A percentile compares a stretch with the other conserved stretches of the same genome.
phyloP scores from a whole-genome alignment of 768 basidiomycete species.

The Lanmaoa rubissima region DNA sequence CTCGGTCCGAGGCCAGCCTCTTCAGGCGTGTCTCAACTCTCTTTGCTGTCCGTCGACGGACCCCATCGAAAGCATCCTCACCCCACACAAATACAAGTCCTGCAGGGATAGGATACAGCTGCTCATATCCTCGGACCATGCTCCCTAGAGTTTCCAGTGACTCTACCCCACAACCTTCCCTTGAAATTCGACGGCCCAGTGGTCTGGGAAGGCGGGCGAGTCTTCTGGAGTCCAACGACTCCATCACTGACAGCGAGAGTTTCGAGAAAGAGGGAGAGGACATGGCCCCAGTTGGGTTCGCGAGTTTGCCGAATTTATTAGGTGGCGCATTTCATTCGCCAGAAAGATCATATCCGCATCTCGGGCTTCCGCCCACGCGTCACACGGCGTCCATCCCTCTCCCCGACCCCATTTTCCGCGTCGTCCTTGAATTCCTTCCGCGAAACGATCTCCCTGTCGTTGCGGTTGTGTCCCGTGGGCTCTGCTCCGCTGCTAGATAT shows the following conservation, averaged over 20 bases:
- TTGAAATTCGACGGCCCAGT: constrained; percentile 33
- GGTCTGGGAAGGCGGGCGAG: constrained; percentile 33
- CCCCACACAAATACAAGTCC: constrained; percentile 4
- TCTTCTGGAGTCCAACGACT: constrained; percentile 18
- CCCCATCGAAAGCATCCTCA: constrained; percentile 12
- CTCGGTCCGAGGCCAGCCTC: constrained; percentile 27
- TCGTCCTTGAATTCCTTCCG: constrained; percentile 23
- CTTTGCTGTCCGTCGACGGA: constrained; percentile 25
- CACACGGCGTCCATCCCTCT: constrained; percentile 4
- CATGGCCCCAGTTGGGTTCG: constrained; percentile 1
- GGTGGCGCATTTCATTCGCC: constrained; percentile 11
- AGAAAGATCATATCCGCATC: not conserved
- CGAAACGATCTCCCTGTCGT: constrained; percentile 17
- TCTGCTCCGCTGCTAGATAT: constrained; percentile 23
- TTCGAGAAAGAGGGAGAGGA: not conserved
- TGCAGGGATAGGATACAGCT: constrained; percentile 18
- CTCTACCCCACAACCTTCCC: constrained; percentile 23
- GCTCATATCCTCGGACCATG: constrained; percentile 5
- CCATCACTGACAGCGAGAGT: constrained; percentile 10
- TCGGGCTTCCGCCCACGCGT: not conserved
- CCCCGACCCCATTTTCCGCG: constrained; percentile 18
- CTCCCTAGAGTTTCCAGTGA: constrained; percentile 26
- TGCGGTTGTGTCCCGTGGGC: constrained; percentile 24
- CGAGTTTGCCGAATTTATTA: constrained; percentile 22
- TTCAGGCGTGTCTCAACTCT: constrained; percentile 30